Percentiles rank a stretch among this genome's conserved stretches.
Conservation (phyloP, 164 flowering plant species). For the Berberis vulgaris region DNA sequence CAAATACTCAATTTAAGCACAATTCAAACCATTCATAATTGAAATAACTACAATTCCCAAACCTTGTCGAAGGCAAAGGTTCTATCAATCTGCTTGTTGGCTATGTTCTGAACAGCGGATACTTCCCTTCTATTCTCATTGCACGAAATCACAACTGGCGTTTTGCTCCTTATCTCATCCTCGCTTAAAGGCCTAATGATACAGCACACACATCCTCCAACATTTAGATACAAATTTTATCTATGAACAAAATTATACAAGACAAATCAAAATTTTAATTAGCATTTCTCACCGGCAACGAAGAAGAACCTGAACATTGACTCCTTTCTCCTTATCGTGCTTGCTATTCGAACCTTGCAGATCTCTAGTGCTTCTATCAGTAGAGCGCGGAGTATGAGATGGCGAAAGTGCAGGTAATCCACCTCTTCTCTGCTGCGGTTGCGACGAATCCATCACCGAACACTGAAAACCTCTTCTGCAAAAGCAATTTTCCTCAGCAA, state of each 20-base stretch:
- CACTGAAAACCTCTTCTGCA: not conserved
- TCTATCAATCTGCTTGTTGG: slow-evolving; percentile 71
- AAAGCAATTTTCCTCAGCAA: not conserved
- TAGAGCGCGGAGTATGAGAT: slow-evolving; percentile 79
- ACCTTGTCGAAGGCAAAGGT: slow-evolving; percentile 83
- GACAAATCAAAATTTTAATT: not conserved
- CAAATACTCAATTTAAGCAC: not conserved
- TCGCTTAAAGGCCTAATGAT: slow-evolving; percentile 56
- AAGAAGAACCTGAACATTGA: slow-evolving; percentile 88
- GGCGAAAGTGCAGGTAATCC: slow-evolving; percentile 66
- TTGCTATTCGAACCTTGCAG: slow-evolving; percentile 46
- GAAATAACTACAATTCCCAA: not conserved
- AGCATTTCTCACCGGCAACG: slow-evolving; percentile 64
- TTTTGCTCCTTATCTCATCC: slow-evolving; percentile 58
- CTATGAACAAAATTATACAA: not conserved
- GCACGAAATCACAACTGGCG: slow-evolving; percentile 50
- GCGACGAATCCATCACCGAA: slow-evolving; percentile 33
- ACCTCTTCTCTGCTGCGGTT: slow-evolving; percentile 40
- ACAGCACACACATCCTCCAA: not conserved
- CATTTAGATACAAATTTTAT: not conserved
- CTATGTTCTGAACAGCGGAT: slow-evolving; percentile 43
- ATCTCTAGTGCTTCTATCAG: slow-evolving; percentile 66
- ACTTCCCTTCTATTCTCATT: slow-evolving; percentile 70
- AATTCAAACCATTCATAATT: too few species aligned
- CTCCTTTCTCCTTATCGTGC: slow-evolving; percentile 86